Percentiles rank a stretch among this genome's conserved stretches.
phyloP scores from a whole-genome alignment of 2,329 filamentous ascomycete species.

The Trichophyton verrucosum region DNA sequence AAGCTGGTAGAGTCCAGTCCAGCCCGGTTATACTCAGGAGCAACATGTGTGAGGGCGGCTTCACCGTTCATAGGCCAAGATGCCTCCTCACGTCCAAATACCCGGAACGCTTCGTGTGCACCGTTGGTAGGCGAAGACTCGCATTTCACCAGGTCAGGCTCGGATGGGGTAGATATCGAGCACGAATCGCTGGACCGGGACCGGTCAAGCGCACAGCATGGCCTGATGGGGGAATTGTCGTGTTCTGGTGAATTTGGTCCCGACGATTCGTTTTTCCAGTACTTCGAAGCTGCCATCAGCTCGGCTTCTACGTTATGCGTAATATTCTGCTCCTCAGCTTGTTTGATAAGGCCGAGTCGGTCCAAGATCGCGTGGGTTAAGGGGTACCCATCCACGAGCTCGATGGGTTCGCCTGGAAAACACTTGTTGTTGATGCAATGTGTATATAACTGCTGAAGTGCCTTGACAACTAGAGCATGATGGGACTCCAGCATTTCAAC shows the following conservation, averaged over 20 bases:
- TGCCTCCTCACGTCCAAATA: constrained; percentile 6
- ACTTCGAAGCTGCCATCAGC: constrained; percentile 24
- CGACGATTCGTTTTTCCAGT: constrained; percentile 25
- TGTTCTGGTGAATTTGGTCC: constrained; percentile 26
- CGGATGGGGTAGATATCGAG: constrained; percentile 5
- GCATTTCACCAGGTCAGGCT: constrained; percentile 1
- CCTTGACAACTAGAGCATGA: constrained; percentile 32
- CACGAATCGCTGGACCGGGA: constrained; percentile 7
- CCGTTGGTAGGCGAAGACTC: constrained; percentile 3
- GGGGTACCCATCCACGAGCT: constrained; percentile 29
- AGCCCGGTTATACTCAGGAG: constrained; percentile 5
- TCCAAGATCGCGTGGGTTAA: constrained; percentile 33
- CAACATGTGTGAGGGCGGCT: background rate
- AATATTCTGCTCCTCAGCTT: constrained; percentile 26
- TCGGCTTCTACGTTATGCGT: constrained; percentile 26
- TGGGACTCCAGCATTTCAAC: constrained; percentile 36
- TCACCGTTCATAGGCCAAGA: constrained; percentile 7
- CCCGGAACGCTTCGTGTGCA: constrained; percentile 6
- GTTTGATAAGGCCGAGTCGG: constrained; percentile 32
- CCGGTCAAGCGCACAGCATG: constrained; percentile 5
- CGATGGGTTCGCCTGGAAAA: constrained; percentile 32
- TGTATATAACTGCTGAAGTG: constrained; percentile 31
- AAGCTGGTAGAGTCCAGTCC: background rate
- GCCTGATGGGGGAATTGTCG: constrained; percentile 28
- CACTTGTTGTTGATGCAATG: constrained; percentile 32